These are phyloP conservation scores for Obba rivulosa DNA, from an alignment of 768 basidiomycete genomes.

Conservation along the genomic window DNA sequence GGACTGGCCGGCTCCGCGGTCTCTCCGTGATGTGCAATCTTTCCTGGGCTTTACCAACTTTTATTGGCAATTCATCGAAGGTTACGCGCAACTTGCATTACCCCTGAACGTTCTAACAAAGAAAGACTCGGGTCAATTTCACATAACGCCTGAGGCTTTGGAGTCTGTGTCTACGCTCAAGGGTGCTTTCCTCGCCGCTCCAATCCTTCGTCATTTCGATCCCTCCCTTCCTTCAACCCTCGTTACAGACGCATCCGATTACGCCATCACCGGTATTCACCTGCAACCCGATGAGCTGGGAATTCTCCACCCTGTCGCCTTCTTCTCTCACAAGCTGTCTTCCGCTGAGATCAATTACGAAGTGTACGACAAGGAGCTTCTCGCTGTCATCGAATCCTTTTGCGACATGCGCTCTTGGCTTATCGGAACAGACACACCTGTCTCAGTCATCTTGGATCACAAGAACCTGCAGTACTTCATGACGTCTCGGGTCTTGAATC, in stretches of 20 bases:
- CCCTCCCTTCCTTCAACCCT: slow-evolving; percentile 12
- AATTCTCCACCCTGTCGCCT: slow-evolving; percentile 34
- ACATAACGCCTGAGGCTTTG: background rate
- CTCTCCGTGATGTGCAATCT: slow-evolving; percentile 23
- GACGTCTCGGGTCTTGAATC: slow-evolving; percentile 32
- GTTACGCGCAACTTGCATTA: slow-evolving; percentile 25
- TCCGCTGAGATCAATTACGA: slow-evolving; percentile 40
- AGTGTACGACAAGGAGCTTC: slow-evolving; percentile 41
- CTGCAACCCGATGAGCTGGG: slow-evolving; percentile 9
- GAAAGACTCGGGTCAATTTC: slow-evolving; percentile 11
- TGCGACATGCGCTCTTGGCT: slow-evolving; percentile 28
- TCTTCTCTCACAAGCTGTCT: slow-evolving; percentile 27
- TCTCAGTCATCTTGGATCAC: slow-evolving; percentile 24
- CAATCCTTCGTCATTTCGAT: slow-evolving; percentile 18
- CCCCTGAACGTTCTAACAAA: slow-evolving; percentile 18
- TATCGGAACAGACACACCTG: slow-evolving; percentile 12
- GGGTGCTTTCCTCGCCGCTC: slow-evolving; percentile 10
- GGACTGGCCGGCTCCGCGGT: slow-evolving; percentile 23
- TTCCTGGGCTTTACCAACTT: slow-evolving; percentile 29
- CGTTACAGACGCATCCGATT: slow-evolving; percentile 17
- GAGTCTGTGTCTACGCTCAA: slow-evolving; percentile 28
- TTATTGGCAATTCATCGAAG: slow-evolving; percentile 26
- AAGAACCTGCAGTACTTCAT: slow-evolving; percentile 38
- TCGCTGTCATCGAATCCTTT: slow-evolving; percentile 39
- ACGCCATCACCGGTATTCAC: slow-evolving; percentile 12